phyloP scores from a whole-genome alignment of 768 basidiomycete species.

The Termitomyces sp. region DNA sequence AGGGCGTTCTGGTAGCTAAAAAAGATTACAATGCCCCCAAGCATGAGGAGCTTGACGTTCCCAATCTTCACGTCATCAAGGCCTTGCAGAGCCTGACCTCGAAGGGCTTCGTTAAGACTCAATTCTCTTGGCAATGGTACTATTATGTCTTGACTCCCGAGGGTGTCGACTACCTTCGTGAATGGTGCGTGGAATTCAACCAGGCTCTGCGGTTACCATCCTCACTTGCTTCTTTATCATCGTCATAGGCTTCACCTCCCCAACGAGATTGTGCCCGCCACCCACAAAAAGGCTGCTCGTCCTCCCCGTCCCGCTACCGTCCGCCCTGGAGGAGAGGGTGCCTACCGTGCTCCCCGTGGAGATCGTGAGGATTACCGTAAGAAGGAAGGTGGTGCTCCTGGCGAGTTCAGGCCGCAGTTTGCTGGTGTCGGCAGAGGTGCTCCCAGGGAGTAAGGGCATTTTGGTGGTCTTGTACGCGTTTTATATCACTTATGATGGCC shows the following conservation, averaged over 20 bases:
- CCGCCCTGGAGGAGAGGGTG: constrained; percentile 66
- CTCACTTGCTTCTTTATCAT: background rate
- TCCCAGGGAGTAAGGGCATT: constrained; percentile 53
- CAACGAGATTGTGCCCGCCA: constrained; percentile 91
- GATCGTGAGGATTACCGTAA: constrained; percentile 91
- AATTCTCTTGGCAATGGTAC: constrained; percentile 99
- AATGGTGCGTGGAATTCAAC: constrained; percentile 46
- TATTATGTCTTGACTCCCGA: constrained; percentile 97
- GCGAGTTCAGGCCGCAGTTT: constrained; percentile 86
- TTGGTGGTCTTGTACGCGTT: constrained; percentile 12
- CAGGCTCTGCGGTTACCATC: background rate
- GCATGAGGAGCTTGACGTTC: constrained; percentile 83
- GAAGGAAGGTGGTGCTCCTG: constrained; percentile 85
- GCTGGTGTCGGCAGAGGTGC: constrained; percentile 86
- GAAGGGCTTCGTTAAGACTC: constrained; percentile 92
- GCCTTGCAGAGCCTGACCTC: constrained; percentile 65
- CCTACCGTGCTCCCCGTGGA: constrained; percentile 85
- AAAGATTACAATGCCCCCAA: constrained; percentile 98
- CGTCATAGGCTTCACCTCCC: constrained; percentile 87
- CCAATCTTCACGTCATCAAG: constrained; percentile 68
- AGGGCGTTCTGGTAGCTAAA: constrained; percentile 98
- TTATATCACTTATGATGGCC: constrained; percentile 14
- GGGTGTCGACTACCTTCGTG: constrained; percentile 95
- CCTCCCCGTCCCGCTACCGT: constrained; percentile 76
- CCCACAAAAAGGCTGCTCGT: constrained; percentile 95